phyloP scores from a whole-genome alignment of 2,329 filamentous ascomycete genomes.

The Trichoderma sp. region DNA sequence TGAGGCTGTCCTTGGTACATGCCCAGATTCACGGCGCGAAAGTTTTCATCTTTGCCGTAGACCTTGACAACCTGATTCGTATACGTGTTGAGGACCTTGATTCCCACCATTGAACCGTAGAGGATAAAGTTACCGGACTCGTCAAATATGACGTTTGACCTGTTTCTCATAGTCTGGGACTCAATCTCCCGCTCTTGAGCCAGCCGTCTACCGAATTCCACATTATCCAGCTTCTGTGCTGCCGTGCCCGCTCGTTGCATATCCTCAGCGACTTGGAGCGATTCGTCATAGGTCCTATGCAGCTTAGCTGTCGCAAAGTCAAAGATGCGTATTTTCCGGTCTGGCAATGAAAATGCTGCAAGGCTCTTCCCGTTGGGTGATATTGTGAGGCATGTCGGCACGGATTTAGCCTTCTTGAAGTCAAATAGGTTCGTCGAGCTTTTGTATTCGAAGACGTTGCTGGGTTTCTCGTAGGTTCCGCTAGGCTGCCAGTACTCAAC shows the following conservation, averaged over 20 bases:
- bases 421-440: constrained; percentile 93
- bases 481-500: constrained; percentile 91
- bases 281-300: constrained; percentile 92
- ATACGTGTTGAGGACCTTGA: constrained; percentile 94
- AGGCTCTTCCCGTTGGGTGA: constrained; percentile 86
- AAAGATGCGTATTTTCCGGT: constrained; percentile 89
- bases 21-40: constrained; percentile 77
- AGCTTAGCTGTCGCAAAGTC: constrained; percentile 88
- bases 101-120: constrained; percentile 87
- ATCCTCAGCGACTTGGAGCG: constrained; percentile 79
- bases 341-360: constrained; percentile 85
- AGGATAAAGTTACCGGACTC: constrained; percentile 94
- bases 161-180: constrained; percentile 61
- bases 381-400: constrained; percentile 76
- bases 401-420: constrained; percentile 92
- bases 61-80: constrained; percentile 90
- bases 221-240: constrained; percentile 75
- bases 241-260: constrained; percentile 95
- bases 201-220: constrained; percentile 87
- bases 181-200: constrained; percentile 87
- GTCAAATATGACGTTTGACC: constrained; percentile 88
- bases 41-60: constrained; percentile 85
- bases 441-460: constrained; percentile 89
- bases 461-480: constrained; percentile 82
- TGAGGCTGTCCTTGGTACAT: constrained; percentile 95